These are phyloP conservation scores for Acanthamoeba lenticulata DNA, from an alignment of 208 protist species.

Conservation along the genomic window DNA sequence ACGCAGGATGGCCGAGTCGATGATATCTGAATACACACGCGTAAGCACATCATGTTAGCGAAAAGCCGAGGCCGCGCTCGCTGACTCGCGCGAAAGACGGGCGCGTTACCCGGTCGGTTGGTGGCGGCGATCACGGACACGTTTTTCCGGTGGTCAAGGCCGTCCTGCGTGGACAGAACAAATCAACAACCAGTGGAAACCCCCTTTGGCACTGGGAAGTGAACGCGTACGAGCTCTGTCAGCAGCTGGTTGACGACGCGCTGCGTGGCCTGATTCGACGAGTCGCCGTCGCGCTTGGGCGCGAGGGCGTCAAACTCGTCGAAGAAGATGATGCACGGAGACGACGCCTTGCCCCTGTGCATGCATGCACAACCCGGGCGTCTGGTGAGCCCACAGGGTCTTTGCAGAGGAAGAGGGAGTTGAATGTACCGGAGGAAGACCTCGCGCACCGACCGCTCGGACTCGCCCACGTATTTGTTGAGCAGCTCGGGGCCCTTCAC, in stretches of 20 bases:
- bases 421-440: conserved; percentile 90
- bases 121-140: conserved; percentile 99
- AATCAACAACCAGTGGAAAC: no score
- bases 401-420: not conserved
- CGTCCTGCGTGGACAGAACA: conserved; percentile 86
- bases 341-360: conserved; percentile 76
- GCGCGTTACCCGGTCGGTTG: conserved; percentile 95
- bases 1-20: conserved; percentile 98
- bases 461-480: conserved; percentile 99
- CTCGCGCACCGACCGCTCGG: conserved; percentile 97
- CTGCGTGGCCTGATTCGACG: conserved; percentile 82
- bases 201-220: no score
- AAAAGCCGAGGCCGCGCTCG: no score
- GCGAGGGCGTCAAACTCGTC: conserved; percentile 99
- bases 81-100: no score
- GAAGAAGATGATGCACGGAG: conserved; percentile 99
- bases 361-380: not conserved
- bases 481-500: conserved; percentile 97
- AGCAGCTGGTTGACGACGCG: conserved; percentile 99
- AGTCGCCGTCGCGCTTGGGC: conserved; percentile 84
- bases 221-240: conserved; percentile 95
- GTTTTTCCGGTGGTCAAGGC: conserved; percentile 94
- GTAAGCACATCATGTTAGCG: no score
- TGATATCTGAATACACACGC: conserved; percentile 92
- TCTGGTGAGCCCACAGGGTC: not conserved